These are phyloP conservation scores for Pseudogymnoascus sp. DNA, from an alignment of 2,329 filamentous ascomycete genomes.

Conservation along the genomic window DNA sequence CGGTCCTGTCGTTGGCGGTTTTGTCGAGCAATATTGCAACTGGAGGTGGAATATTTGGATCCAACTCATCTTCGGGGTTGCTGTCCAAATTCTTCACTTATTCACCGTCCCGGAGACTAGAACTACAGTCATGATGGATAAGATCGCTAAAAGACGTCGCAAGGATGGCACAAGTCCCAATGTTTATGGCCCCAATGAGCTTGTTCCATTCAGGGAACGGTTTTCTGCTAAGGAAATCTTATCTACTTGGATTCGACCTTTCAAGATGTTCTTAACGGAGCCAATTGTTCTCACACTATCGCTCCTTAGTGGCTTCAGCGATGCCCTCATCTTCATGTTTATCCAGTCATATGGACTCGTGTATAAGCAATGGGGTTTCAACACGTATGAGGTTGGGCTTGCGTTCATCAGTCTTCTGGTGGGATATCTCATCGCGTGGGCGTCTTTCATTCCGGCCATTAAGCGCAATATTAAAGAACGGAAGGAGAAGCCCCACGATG, in stretches of 20 bases:
- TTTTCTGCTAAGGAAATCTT: constrained; percentile 51
- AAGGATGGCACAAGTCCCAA: constrained; percentile 45
- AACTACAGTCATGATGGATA: constrained; percentile 67
- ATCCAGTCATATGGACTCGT: constrained; percentile 63
- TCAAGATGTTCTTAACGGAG: constrained; percentile 65
- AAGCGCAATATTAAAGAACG: constrained; percentile 44
- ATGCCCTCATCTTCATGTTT: constrained; percentile 71
- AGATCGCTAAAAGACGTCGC: constrained; percentile 66
- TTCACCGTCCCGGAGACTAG: constrained; percentile 70
- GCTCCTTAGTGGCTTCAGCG: constrained; percentile 62
- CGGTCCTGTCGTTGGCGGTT: constrained; percentile 71
- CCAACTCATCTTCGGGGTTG: constrained; percentile 67
- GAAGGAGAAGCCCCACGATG: constrained; percentile 41
- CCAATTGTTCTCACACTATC: constrained; percentile 65
- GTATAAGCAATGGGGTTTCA: constrained; percentile 59
- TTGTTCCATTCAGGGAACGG: constrained; percentile 49
- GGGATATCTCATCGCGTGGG: constrained; percentile 56
- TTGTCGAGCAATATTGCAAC: constrained; percentile 55
- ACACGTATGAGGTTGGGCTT: constrained; percentile 46
- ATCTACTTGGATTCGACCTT: constrained; percentile 53
- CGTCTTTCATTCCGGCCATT: constrained; percentile 50
- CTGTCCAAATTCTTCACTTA: constrained; percentile 59
- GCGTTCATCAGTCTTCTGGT: constrained; percentile 58
- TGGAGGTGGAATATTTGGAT: constrained; percentile 84
- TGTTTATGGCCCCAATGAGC: constrained; percentile 65